Base-by-base conservation (phyloP, 2,329 filamentous ascomycete genomes). In the Colletotrichum lupini region DNA sequence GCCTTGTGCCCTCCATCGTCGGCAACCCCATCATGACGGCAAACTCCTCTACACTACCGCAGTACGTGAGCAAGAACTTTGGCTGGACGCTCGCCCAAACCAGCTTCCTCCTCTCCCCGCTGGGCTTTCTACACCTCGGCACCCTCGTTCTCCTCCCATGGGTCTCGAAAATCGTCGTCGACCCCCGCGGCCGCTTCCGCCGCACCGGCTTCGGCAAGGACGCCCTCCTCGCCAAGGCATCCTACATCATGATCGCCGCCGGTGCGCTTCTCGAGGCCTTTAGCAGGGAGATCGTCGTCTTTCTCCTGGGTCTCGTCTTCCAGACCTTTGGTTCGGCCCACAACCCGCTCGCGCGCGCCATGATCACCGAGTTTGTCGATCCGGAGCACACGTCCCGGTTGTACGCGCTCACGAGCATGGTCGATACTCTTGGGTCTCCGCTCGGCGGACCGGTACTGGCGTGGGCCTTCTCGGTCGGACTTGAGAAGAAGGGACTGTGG, bases 61-160 rank as follows among this genome's bases (percentile, higher is more conserved):
- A 86, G 76, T 84, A 84, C 53, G 76, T 87, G 67, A 85, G 83
- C 80, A 85, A 84, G 68, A 78, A 85, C 69, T 86, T 86, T 58
- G 80, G 80, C 61, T 86, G 84, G 84, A 81, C 77, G 24, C 79
- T 87, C 32, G 83, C 82, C 22, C 79, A 85, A 67, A 82, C 81
- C 0, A 84, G 82, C 68, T 80, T 85, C 67, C 78, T 86, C 35
- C 78, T 86, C 8, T 84, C 84, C 1, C 82, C 84, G 0, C 72
- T 84, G 4, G 84, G 84, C 24, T 60, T 86, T 4, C 78, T 85
- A 35, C 81, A 82, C 56, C 78, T 86, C 42, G 64, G 79, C 46
- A 75, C 85, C 37, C 80, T 87, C 22, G 79, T 76, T 4, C 73
- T 77, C 1, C 75, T 86, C 12, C 84, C 85, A 2, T 79, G 77